Percentiles rank a stretch among this genome's conserved stretches.
phyloP scores from a whole-genome alignment of 2,329 filamentous ascomycete genomes.

The Alternaria hordeiaustralica region DNA sequence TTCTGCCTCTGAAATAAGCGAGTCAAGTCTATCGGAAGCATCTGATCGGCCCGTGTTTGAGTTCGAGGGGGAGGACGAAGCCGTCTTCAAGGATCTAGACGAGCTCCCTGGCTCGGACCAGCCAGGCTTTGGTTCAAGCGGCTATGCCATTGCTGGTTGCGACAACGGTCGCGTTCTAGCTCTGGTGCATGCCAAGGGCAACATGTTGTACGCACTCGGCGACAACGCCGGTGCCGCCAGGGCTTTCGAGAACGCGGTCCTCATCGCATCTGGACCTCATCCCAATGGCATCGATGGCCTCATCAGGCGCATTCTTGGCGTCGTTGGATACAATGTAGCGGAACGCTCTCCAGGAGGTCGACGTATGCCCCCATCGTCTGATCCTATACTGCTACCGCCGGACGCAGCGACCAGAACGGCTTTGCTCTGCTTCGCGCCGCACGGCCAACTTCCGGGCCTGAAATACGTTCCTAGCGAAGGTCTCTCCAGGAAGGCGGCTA shows the following conservation, averaged over 20 bases:
- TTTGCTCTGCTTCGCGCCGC: constrained; percentile 77
- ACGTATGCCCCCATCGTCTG: constrained; percentile 47
- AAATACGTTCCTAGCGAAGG: constrained; percentile 70
- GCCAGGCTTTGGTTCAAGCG: constrained; percentile 75
- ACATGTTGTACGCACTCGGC: constrained; percentile 91
- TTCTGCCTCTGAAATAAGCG: constrained; percentile 64
- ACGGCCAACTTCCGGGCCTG: constrained; percentile 81
- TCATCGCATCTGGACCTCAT: constrained; percentile 80
- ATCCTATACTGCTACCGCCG: constrained; percentile 80
- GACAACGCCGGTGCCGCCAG: constrained; percentile 80
- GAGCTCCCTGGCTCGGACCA: constrained; percentile 52
- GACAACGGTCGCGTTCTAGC: constrained; percentile 94
- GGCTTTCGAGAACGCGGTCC: constrained; percentile 92
- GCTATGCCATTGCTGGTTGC: constrained; percentile 80
- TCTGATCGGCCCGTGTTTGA: constrained; percentile 66
- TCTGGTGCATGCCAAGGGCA: constrained; percentile 97
- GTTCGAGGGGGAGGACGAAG: constrained; percentile 53
- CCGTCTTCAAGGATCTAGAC: constrained; percentile 46
- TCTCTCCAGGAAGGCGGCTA: constrained; percentile 75
- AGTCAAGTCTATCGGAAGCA: constrained; percentile 60
- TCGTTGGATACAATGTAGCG: constrained; percentile 59
- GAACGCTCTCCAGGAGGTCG: constrained; percentile 42
- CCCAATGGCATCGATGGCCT: constrained; percentile 76
- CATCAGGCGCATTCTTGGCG: constrained; percentile 76
- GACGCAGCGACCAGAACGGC: constrained; percentile 84